These are phyloP conservation scores for Geotrichum cucujoidarum DNA, from an alignment of 1,139 yeast genomes.

Conservation along the genomic window DNA sequence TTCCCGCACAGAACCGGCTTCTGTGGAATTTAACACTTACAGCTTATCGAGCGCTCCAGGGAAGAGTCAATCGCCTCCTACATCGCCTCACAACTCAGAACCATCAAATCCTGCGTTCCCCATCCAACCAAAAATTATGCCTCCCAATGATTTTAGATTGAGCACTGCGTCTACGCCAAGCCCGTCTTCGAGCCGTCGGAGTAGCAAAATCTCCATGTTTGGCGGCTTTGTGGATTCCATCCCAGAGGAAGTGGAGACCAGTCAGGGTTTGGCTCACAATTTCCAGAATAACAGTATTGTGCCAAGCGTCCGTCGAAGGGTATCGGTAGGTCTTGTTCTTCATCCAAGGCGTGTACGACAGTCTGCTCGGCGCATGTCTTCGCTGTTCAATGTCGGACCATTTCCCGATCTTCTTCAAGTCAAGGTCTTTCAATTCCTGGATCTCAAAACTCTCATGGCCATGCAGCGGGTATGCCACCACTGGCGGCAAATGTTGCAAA, in stretches of 20 bases:
- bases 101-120: neutral
- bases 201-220: neutral
- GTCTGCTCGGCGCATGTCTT: constrained; percentile 50
- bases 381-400: constrained; percentile 52
- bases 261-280: constrained; percentile 1
- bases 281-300: neutral
- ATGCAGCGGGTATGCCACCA: constrained; percentile 52
- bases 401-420: constrained; percentile 55
- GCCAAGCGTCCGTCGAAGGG: constrained; percentile 2
- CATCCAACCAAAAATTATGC: neutral
- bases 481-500: constrained; percentile 61
- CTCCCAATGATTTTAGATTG: neutral
- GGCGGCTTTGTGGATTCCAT: constrained; percentile 4
- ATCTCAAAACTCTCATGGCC: constrained; percentile 55
- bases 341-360: constrained; percentile 29
- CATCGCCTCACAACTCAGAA: neutral
- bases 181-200: constrained; percentile 1
- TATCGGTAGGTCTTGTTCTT: constrained; percentile 15
- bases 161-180: neutral
- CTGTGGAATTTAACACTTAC: neutral
- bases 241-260: constrained; percentile 15
- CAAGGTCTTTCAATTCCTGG: constrained; percentile 48
- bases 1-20: neutral
- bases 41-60: neutral
- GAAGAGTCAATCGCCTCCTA: neutral